These are phyloP conservation scores for Xylariaceae sp. DNA, from an alignment of 2,329 filamentous ascomycete genomes.

Conservation along the genomic window DNA sequence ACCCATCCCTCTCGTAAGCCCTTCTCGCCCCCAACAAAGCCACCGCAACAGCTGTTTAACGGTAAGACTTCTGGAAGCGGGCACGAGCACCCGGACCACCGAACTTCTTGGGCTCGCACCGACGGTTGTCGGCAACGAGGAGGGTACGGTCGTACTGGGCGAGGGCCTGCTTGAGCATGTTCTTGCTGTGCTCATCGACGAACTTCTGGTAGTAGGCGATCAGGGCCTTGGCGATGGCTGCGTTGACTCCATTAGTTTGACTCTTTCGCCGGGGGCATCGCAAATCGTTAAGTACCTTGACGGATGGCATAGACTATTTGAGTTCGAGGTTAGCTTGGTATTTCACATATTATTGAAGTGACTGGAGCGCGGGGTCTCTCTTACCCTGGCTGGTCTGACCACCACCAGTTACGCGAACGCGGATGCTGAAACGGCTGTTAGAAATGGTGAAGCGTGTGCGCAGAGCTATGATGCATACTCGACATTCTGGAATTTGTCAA, in stretches of 20 bases:
- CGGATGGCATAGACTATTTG: conserved; percentile 86
- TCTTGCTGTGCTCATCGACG: conserved; percentile 99
- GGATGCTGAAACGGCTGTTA: conserved; percentile 53
- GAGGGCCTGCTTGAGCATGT: conserved; percentile 96
- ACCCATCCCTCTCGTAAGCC: conserved; percentile 2
- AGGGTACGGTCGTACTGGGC: conserved; percentile 96
- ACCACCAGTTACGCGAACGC: conserved; percentile 93
- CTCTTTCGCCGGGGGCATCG: background rate
- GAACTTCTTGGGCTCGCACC: conserved; percentile 99
- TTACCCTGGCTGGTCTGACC: conserved; percentile 57
- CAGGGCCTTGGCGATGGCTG: conserved; percentile 44
- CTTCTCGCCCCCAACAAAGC: conserved; percentile 17
- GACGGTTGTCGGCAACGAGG: conserved; percentile 97
- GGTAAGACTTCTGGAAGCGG: conserved; percentile 99
- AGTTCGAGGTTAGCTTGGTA: background rate
- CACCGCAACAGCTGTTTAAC: conserved; percentile 59
- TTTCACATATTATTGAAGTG: background rate
- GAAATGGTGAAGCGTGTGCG: background rate
- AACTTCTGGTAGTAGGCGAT: conserved; percentile 99
- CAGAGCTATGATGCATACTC: conserved; percentile 43
- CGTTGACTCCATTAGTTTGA: background rate
- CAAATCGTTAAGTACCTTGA: conserved; percentile 42
- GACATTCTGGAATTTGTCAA: conserved; percentile 95
- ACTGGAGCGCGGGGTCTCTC: background rate
- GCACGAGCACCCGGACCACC: conserved; percentile 90